Base-by-base conservation (phyloP, 805 yeast species). In the Candida boidinii region DNA sequence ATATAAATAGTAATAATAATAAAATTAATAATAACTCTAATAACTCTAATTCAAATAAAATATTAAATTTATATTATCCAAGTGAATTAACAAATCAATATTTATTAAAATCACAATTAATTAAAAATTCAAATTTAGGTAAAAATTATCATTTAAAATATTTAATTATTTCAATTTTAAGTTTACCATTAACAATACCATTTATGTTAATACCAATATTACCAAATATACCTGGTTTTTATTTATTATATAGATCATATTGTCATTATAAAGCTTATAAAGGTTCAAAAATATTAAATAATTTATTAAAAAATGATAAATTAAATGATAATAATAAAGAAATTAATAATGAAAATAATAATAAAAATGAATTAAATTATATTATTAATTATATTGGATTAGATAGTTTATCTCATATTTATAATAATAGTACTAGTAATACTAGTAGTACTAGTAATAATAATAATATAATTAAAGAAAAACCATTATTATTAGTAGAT, bases 141-240 rank as follows among this genome's bases (percentile, higher is more conserved):
- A 49, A 66, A 24, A 43, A 61, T 1, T 60, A 62, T 30, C 95
- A 88, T 47, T 56, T 54, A 32, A 77, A 70, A 46, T 69, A 70
- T 44, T 66, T 80, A 41, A 29, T 70, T 2, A 42, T 62, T 24
- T 73, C 81, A 42, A 65, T 72, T 1, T 37, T 78, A 12, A 76
- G 76, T 4, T 55, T 90, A 4, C 96, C 96, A 2, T 41, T 88
- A 28, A 76, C 94, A 0, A 44, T 85, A 3, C 97, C 97, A 2
- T 53, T 88, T 27, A 87, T 85, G 0, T 45, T 86, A 27, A 49
- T 90, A 1, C 97, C 97, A 0, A 65, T 88, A n/a, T 53, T 87
- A 3, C 97, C 97, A 15, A 88, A 88, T 46, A 72, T 88, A 15
- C 97, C 97, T 0, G 95, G 95, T 0, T 81, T 90, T 49, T 90